phyloP scores from a whole-genome alignment of 495 filamentous ascomycete species.

The Cercophora sp. region DNA sequence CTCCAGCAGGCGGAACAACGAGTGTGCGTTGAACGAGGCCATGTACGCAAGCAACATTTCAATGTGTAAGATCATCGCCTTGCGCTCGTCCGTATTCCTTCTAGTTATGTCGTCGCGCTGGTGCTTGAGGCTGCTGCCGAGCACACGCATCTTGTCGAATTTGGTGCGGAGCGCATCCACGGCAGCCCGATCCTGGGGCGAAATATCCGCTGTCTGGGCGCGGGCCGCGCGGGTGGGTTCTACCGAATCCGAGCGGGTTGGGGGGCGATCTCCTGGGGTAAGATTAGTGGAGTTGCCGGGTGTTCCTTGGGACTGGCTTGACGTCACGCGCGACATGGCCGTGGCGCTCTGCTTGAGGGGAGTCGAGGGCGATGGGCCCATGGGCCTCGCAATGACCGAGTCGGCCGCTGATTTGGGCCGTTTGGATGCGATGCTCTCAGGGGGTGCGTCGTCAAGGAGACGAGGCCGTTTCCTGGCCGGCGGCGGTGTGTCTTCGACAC shows the following conservation, averaged over 20 bases:
- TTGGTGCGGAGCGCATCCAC: conserved; percentile 16
- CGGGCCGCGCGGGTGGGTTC: conserved; percentile 5
- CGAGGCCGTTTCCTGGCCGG: conserved; percentile 42
- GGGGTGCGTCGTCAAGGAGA: conserved; percentile 26
- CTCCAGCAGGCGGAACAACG: conserved; percentile 22
- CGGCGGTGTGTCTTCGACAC: conserved; percentile 34
- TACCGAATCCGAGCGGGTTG: conserved; percentile 26
- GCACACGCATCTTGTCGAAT: conserved; percentile 18
- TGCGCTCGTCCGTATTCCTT: conserved; percentile 26
- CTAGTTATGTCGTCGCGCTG: conserved; percentile 38
- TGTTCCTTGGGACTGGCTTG: conserved; percentile 43
- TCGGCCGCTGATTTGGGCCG: conserved; percentile 27
- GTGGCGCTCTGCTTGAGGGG: conserved; percentile 41
- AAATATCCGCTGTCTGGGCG: no score
- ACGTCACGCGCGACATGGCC: conserved; percentile 44
- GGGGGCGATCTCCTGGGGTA: conserved; percentile 40
- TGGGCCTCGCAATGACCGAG: conserved; percentile 23
- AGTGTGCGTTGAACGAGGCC: conserved; percentile 31
- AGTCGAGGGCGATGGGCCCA: conserved; percentile 29
- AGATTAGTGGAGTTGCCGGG: conserved; percentile 34
- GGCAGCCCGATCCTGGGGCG: no score
- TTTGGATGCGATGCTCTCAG: conserved; percentile 27
- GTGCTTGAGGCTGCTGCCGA: conserved; percentile 44
- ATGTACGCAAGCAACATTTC: conserved; percentile 44
- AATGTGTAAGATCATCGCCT: conserved; percentile 30